These are phyloP conservation scores for Logfia minima DNA, from an alignment of 129 eudicot species.

Conservation along the genomic window DNA sequence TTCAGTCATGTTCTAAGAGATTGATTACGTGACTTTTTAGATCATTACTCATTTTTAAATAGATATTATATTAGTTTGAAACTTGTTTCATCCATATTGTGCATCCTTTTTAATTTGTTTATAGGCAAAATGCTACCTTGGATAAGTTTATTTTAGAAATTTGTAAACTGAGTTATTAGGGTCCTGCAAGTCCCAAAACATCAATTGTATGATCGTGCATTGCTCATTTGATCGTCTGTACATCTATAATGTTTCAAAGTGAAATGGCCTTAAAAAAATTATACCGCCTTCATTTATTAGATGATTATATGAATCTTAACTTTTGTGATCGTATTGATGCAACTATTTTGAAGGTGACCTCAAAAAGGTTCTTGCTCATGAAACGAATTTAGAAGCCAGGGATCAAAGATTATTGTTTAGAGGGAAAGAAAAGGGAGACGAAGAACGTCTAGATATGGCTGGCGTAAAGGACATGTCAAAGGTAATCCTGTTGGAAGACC, in stretches of 20 bases:
- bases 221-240: not conserved
- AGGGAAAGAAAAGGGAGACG: slow-evolving; percentile 63
- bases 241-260: not conserved
- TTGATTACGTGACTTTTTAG: slow-evolving; percentile 20
- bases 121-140: not conserved
- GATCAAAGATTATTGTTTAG: slow-evolving; percentile 56
- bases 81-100: slow-evolving; percentile 20
- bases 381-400: slow-evolving; percentile 46
- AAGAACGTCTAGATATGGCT: slow-evolving; percentile 51
- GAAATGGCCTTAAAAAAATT: slow-evolving; percentile 8
- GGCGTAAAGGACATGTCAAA: slow-evolving; percentile 66
- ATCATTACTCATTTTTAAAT: not conserved
- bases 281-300: not conserved
- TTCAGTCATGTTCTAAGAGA: slow-evolving; percentile 1
- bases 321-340: not conserved
- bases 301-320: not conserved
- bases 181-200: not conserved
- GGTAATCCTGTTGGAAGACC: slow-evolving; percentile 60
- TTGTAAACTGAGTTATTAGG: not conserved
- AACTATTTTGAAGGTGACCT: slow-evolving; percentile 40
- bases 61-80: not conserved
- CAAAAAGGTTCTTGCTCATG: slow-evolving; percentile 43
- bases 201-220: not conserved
- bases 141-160: not conserved
- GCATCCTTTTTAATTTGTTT: not conserved